phyloP scores from a whole-genome alignment of 176 grass and related monocot genomes.

The Echinochloa phyllopogon region DNA sequence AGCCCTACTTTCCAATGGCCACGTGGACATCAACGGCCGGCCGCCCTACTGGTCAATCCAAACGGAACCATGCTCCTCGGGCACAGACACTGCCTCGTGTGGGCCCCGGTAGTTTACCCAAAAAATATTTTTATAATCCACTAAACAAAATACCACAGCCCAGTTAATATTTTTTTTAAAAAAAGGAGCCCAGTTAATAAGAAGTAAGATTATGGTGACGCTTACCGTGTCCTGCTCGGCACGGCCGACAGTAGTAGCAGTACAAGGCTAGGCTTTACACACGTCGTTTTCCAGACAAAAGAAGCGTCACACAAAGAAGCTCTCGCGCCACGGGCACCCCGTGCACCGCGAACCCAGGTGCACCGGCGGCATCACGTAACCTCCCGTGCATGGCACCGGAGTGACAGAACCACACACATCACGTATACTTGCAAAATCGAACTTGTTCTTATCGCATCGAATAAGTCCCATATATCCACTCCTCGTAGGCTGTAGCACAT shows the following conservation, averaged over 20 bases:
- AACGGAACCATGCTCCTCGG: neutral
- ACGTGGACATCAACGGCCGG: conserved; percentile 3
- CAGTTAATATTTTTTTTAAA: no score
- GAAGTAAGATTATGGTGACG: conserved; percentile 1
- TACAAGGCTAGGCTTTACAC: neutral
- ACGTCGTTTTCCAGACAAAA: conserved; percentile 38
- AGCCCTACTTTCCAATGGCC: neutral
- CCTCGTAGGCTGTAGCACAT: neutral
- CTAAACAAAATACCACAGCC: neutral
- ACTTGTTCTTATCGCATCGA: conserved; percentile 37
- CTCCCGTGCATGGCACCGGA: conserved; percentile 16
- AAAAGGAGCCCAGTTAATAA: neutral
- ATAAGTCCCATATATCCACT: neutral
- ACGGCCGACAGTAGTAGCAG: neutral
- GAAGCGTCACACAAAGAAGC: neutral
- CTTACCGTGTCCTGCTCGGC: neutral
- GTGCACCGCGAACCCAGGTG: neutral
- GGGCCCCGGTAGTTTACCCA: neutral
- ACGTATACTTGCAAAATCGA: neutral
- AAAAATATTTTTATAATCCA: neutral
- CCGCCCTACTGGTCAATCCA: neutral
- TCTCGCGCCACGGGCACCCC: neutral
- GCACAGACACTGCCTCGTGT: neutral
- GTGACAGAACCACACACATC: neutral
- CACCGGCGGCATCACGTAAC: neutral